Conservation (phyloP, 2,329 filamentous ascomycete species). For the Curvularia sp. region DNA sequence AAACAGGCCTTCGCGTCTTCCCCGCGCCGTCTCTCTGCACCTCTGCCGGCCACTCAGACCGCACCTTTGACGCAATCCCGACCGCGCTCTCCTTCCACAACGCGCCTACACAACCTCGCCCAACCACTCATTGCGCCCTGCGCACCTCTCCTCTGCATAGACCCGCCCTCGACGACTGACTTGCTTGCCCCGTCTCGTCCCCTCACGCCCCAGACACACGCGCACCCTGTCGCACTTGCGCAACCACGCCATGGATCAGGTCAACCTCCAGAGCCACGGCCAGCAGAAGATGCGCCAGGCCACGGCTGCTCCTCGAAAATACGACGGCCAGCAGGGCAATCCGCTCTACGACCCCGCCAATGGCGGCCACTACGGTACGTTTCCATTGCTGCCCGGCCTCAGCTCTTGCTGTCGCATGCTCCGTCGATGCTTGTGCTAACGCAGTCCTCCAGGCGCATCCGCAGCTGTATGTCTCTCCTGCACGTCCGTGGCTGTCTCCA, state of each 20-base stretch:
- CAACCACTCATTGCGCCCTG: constrained; percentile 37
- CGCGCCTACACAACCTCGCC: constrained; percentile 26
- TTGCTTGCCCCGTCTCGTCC: constrained; percentile 1
- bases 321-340: constrained; percentile 59
- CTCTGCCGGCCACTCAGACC: constrained; percentile 42
- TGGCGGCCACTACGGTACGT: constrained; percentile 60
- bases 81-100: constrained; percentile 39
- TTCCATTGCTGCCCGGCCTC: background rate
- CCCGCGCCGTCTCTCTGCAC: constrained; percentile 34
- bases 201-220: constrained; percentile 26
- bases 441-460: constrained; percentile 64
- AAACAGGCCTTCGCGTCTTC: constrained; percentile 17
- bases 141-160: constrained; percentile 29
- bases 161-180: constrained; percentile 20
- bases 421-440: constrained; percentile 28
- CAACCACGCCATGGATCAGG: constrained; percentile 48
- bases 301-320: constrained; percentile 51
- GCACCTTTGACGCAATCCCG: constrained; percentile 45
- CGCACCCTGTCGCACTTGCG: constrained; percentile 44
- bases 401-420: constrained; percentile 16
- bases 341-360: constrained; percentile 56
- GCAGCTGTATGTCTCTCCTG: constrained; percentile 64
- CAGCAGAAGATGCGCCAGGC: constrained; percentile 50
- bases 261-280: constrained; percentile 46
- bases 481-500: constrained; percentile 21